A percentile compares a stretch with the other conserved stretches of the same genome.
These are phyloP conservation scores for Entophlyctis luteolus DNA, from an alignment of 192 early-diverging fungal species.

Conservation along the genomic window DNA sequence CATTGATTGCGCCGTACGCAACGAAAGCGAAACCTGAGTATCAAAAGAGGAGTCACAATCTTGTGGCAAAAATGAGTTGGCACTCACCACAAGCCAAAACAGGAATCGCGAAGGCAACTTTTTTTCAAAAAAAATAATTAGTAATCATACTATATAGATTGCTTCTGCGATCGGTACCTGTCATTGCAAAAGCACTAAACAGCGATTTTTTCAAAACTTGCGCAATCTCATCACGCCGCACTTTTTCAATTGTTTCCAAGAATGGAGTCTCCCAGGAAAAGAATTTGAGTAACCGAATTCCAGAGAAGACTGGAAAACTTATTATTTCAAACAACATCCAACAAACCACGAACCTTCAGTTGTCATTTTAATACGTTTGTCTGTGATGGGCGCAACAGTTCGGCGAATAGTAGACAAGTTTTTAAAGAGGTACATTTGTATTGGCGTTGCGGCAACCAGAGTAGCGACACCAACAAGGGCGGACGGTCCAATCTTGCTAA, in stretches of 20 bases:
- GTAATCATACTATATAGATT: no score
- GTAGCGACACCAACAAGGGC: conserved; percentile 48
- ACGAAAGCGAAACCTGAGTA: conserved; percentile 40
- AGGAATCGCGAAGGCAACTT: conserved; percentile 46
- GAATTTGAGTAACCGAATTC: conserved; percentile 75
- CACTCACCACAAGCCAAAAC: conserved; percentile 39
- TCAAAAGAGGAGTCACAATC: no score
- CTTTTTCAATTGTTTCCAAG: conserved; percentile 56
- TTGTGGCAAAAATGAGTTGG: no score
- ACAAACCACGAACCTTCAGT: no score
- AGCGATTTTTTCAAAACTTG: conserved; percentile 34
- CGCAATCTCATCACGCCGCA: conserved; percentile 42
- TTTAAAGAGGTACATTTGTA: conserved; percentile 40
- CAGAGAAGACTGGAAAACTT: conserved; percentile 59
- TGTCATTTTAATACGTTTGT: conserved; percentile 66
- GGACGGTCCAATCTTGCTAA: conserved; percentile 31
- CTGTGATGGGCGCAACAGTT: conserved; percentile 58
- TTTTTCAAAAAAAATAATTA: no score
- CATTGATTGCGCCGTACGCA: conserved; percentile 37
- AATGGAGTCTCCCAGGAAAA: conserved; percentile 70
- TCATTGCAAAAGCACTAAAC: conserved; percentile 39
- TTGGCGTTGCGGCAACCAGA: conserved; percentile 35
- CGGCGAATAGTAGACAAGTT: conserved; percentile 37
- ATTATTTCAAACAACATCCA: no score
- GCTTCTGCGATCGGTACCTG: no score